Percentiles rank a stretch among this genome's conserved stretches.
Conservation (phyloP, 2,329 filamentous ascomycete genomes). For the Fusarium annulatum region DNA sequence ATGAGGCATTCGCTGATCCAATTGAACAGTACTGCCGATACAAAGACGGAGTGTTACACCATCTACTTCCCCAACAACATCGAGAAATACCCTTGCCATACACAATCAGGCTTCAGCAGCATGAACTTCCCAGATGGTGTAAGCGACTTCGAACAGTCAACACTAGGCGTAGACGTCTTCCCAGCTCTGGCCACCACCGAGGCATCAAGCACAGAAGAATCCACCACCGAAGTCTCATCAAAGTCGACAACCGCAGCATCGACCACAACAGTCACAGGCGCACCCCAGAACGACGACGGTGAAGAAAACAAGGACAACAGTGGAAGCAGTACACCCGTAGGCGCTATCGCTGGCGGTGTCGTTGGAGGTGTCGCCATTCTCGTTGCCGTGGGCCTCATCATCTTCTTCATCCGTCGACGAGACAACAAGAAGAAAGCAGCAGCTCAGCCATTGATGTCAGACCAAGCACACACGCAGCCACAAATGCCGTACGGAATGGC, state of each 20-base stretch:
- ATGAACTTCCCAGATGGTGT: constrained; percentile 8
- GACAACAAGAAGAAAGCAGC: constrained; percentile 17
- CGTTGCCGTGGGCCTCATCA: constrained; percentile 2
- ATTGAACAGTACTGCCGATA: constrained; percentile 9
- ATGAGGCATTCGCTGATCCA: not conserved
- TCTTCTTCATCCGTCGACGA: constrained; percentile 29
- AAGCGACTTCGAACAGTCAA: not conserved
- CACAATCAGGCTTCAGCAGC: constrained; percentile 15
- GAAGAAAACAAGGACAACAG: not conserved
- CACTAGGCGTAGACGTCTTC: constrained; percentile 6
- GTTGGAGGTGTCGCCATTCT: constrained; percentile 26
- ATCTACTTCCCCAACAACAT: constrained; percentile 19
- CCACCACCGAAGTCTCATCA: not conserved
- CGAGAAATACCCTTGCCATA: constrained; percentile 10
- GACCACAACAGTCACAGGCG: not conserved
- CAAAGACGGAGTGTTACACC: constrained; percentile 17
- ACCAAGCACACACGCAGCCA: constrained; percentile 7
- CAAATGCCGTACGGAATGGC: constrained; percentile 17
- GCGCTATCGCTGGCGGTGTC: constrained; percentile 31
- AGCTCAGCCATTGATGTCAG: constrained; percentile 7
- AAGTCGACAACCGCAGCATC: not conserved
- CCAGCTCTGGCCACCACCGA: constrained; percentile 7
- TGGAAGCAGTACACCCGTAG: constrained; percentile 3
- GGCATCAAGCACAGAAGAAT: not conserved
- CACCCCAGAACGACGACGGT: not conserved